Base-by-base conservation (phyloP, 108 stramenopile species). In the Pseudonitzschia pungens region DNA sequence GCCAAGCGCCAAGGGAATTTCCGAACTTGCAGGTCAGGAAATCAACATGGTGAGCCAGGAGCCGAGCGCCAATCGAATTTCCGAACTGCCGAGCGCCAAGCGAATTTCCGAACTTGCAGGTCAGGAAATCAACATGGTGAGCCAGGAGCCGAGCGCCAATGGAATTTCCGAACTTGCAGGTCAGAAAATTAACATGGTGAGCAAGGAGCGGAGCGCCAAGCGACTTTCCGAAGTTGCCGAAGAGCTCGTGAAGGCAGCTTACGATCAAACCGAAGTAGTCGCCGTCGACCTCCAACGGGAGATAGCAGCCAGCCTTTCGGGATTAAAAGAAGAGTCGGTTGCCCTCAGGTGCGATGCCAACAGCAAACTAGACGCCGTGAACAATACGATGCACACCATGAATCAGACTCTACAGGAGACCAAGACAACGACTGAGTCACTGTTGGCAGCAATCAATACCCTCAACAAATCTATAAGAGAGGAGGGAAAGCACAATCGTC, bases 191-290 rank as follows among this genome's bases (percentile, higher is more conserved):
- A 54, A 0, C 24, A 54, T 54, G 53, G 15, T 9, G 9, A 8
- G 24, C 12, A 24, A 8, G 22, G 53, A 54, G 15, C 2, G 36
- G 6, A 54, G 53, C 15, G 53, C 53, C 22, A 54, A 24, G 24
- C n/a, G 12, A 14, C 53, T 54, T 8, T 54, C 53, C 24, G 7
- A 24, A 14, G 53, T 14, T 24, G 53, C 53, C 24, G 53, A 9
- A 54, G 53, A 54, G 53, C 53, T 54, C 24, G 24, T 54, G 53
- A 54, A 54, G 15, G 53, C 53, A 54, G 24, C 53, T 24, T 54
- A 14, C 53, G 24, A 54, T n/a, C 53, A 54, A 54, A 54, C 53
- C n/a, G 53, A 54, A 24, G 53, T 6, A 24, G 24, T 14, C 53
- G 15, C 7, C 24, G 7, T 54, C 53, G 53, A 54, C 5, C 9